Conservation (phyloP, 148 eudicot genomes). For the Silene latifolia region DNA sequence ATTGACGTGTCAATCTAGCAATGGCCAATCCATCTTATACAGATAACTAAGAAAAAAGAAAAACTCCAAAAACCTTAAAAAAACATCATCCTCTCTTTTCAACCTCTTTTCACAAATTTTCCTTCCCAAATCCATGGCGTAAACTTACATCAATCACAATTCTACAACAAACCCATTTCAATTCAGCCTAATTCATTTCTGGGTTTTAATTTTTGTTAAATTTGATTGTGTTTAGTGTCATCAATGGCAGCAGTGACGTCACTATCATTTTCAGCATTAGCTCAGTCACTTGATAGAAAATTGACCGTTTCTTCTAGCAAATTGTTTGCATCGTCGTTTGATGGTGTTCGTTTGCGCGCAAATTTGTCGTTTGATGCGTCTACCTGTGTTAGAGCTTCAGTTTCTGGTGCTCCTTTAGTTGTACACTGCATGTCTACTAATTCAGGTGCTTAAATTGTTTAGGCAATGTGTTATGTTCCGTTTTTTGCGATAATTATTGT, state of each 20-base stretch:
- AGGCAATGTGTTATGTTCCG: background rate
- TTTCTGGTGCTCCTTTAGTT: slow-evolving; percentile 31
- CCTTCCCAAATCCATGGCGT: background rate
- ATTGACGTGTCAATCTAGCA: background rate
- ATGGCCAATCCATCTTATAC: background rate
- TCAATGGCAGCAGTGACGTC: slow-evolving; percentile 65
- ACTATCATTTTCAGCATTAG: slow-evolving; percentile 43
- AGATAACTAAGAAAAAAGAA: slow-evolving; percentile 7
- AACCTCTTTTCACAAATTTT: background rate
- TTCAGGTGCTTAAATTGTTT: slow-evolving; percentile 8
- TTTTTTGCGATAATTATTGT: background rate
- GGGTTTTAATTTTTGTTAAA: background rate
- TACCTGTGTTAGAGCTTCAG: slow-evolving; percentile 29
- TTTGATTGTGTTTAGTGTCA: background rate
- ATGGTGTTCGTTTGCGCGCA: slow-evolving; percentile 29
- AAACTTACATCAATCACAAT: background rate
- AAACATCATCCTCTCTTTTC: slow-evolving; percentile 7
- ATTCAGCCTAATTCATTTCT: background rate
- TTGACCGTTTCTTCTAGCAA: slow-evolving; percentile 28
- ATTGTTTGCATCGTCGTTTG: slow-evolving; percentile 30
- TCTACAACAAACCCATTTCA: background rate
- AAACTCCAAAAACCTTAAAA: background rate
- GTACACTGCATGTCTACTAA: slow-evolving; percentile 49
- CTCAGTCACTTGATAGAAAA: slow-evolving; percentile 45
- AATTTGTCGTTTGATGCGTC: slow-evolving; percentile 15